Evolutionary conservation across 768 basidiomycete genomes (phyloP), one percentile per base, ranked within the genome.

Genomic region (Zangia roseola): DNA sequence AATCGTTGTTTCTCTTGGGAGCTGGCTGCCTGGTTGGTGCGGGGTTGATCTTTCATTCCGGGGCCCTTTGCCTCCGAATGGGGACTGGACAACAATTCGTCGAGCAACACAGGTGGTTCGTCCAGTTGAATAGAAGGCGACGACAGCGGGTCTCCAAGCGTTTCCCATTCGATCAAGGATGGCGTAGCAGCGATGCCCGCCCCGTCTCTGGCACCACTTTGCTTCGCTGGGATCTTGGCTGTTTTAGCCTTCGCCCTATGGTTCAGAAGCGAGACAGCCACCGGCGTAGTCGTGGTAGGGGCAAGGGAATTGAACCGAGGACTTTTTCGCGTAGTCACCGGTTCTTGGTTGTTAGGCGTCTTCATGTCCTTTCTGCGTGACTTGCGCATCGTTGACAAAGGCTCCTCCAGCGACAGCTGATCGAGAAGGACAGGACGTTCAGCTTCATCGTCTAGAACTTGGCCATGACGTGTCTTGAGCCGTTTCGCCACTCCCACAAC

Each of bases 381-480:
- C 43, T 34, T 53, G 49, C n/a, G 45, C 55, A 59, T 58, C 53
- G 50, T 41, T 47, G 40, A 34, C 43, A 60, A 43, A 17, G 63
- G 58, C 40, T 48, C 58, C 43, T 53, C 57, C 48, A 51, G n/a
- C 36, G 58, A 25, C 26, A 56, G 42, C 51, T 63, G 43, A 44
- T 62, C 49, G 10, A 67, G 34, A 28, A 52, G 54, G 40, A 65
- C 49, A 21, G 64, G 64, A 1, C 10, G 45, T 43, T 70, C 63
- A n/a, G 46, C 49, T 24, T 50, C 60, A 35, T 52, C 50, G 45
- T 59, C 50, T n/a, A 52, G 61, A 30, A 65, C 47, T 45, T 61
- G 68, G 1, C 74, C 74, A 40, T 61, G 52, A 16, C 75, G 71
- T 40, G 68, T 65, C 64, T 71, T 78, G 70, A 76, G 78, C 41